Evolutionary conservation across 2,329 filamentous ascomycete genomes (phyloP).

Genomic region (Aspergillus uvarum): DNA sequence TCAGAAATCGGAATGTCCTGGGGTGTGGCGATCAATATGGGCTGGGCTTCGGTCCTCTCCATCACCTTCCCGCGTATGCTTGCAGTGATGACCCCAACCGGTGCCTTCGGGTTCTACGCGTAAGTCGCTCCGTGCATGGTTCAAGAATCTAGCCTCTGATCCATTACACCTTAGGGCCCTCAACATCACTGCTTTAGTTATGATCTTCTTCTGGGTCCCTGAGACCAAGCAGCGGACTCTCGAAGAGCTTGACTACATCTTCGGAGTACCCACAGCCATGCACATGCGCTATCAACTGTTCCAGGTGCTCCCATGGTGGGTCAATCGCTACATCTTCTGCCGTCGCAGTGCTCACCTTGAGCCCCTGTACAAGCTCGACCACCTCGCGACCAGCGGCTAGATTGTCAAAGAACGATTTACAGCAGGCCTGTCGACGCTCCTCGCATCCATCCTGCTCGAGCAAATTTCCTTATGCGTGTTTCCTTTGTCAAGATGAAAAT

Average conservation of each 20-base stretch:
- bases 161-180: constrained; percentile 42
- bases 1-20: constrained; percentile 50
- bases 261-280: constrained; percentile 58
- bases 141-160: neutral
- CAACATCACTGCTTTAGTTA: constrained; percentile 60
- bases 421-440: neutral
- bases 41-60: constrained; percentile 52
- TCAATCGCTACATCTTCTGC: constrained; percentile 58
- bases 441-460: neutral
- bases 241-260: constrained; percentile 59
- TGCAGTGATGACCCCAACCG: constrained; percentile 49
- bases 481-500: neutral
- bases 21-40: constrained; percentile 47
- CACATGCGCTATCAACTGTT: constrained; percentile 59
- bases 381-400: constrained; percentile 13
- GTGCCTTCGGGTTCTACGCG: constrained; percentile 62
- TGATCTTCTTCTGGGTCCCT: constrained; percentile 64
- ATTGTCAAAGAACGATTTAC: neutral
- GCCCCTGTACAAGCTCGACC: constrained; percentile 54
- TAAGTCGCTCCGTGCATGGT: constrained; percentile 24
- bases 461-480: neutral
- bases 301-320: constrained; percentile 60
- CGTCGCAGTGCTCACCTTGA: constrained; percentile 49
- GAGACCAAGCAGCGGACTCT: constrained; percentile 57
- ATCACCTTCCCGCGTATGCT: constrained; percentile 53